phyloP scores from a whole-genome alignment of 257 asterid genomes.

The Solanum etuberosum region DNA sequence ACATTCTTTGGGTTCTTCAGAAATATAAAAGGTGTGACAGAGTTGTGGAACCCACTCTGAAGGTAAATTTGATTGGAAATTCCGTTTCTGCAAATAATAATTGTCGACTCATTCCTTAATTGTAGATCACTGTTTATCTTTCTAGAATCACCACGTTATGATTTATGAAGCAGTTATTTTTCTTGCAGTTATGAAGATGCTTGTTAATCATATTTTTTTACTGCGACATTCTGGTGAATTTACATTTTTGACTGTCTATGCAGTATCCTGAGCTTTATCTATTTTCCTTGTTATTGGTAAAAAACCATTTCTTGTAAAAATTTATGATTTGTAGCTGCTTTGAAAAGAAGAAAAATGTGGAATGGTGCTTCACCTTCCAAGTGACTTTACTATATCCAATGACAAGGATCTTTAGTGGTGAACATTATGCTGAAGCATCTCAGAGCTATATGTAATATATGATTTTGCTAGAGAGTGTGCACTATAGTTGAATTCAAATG shows the following conservation, averaged over 20 bases:
- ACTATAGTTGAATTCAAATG: not conserved
- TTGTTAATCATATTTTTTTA: not conserved
- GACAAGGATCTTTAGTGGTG: not conserved
- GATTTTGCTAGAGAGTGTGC: not conserved
- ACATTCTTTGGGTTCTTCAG: slow-evolving; percentile 79
- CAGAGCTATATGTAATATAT: not conserved
- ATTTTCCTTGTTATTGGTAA: not conserved
- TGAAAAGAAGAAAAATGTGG: not conserved
- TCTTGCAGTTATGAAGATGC: not conserved
- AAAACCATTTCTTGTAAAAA: not conserved
- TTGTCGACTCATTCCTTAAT: not conserved
- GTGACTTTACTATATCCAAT: not conserved
- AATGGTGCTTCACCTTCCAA: not conserved
- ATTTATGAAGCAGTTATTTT: not conserved
- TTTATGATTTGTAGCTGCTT: not conserved
- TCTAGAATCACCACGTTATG: not conserved
- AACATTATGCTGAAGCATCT: not conserved
- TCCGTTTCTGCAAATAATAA: not conserved
- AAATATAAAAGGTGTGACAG: slow-evolving; percentile 65
- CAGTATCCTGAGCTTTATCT: not conserved
- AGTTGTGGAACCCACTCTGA: slow-evolving; percentile 69
- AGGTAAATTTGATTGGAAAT: slow-evolving; percentile 34
- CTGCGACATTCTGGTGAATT: not conserved
- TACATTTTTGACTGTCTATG: not conserved
- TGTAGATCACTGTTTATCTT: not conserved